Conservation (phyloP, 805 yeast genomes). For the Naumovozyma baii region DNA sequence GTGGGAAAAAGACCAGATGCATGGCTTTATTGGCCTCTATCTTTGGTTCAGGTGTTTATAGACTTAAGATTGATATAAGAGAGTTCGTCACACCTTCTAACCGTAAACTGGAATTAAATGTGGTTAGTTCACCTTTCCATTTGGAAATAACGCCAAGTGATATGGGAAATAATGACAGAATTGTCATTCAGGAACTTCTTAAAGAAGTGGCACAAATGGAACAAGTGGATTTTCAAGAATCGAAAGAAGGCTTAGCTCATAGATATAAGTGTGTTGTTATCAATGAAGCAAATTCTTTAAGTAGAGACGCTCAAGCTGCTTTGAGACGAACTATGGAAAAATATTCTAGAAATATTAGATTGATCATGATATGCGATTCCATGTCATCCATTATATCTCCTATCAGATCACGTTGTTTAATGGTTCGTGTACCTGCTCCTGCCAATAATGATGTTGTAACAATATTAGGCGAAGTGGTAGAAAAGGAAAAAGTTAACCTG, state of each 20-base stretch:
- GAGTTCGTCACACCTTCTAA: conserved; percentile 65
- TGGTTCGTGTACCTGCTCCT: conserved; percentile 86
- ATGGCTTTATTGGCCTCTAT: conserved; percentile 68
- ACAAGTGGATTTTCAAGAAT: conserved; percentile 70
- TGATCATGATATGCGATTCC: conserved; percentile 77
- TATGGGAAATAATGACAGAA: conserved; percentile 90
- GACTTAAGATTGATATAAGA: conserved; percentile 82
- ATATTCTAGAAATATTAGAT: conserved; percentile 76
- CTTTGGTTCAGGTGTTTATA: conserved; percentile 75
- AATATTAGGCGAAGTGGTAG: conserved; percentile 48
- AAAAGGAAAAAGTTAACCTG: conserved; percentile 40
- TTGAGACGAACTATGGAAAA: conserved; percentile 93
- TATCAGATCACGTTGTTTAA: conserved; percentile 81
- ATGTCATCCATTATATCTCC: conserved; percentile 91
- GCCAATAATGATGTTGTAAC: conserved; percentile 43
- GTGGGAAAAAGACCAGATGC: conserved; percentile 93
- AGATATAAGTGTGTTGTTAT: conserved; percentile 74
- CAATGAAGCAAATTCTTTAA: conserved; percentile 82
- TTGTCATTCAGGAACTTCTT: conserved; percentile 86
- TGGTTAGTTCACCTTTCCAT: conserved; percentile 85
- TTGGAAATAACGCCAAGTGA: conserved; percentile 94
- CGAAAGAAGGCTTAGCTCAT: conserved; percentile 35
- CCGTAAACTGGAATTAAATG: conserved; percentile 80
- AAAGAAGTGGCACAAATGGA: conserved; percentile 94
- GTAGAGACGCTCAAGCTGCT: conserved; percentile 94